A percentile compares a stretch with the other conserved stretches of the same genome.
Conservation (phyloP, 345 rosid species). For the Pistacia integerrima region DNA sequence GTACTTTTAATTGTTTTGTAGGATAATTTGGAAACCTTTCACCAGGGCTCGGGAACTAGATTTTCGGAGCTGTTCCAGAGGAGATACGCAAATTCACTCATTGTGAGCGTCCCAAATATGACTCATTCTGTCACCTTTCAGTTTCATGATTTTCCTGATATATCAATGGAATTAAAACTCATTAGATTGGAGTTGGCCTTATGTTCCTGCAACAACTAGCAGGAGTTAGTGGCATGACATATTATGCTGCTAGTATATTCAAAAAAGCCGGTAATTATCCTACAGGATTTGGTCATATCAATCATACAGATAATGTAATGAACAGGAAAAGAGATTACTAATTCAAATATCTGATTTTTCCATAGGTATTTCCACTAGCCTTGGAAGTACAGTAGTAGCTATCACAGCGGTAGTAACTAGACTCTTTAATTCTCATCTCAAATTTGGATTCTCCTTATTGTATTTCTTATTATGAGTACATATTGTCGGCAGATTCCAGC, state of each 20-base stretch:
- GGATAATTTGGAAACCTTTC: slow-evolving; percentile 34
- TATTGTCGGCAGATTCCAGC: slow-evolving; percentile 39
- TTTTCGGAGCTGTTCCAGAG: slow-evolving; percentile 40
- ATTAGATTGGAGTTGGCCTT: slow-evolving; percentile 61
- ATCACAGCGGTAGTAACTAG: slow-evolving; percentile 30
- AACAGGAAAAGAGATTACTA: background rate
- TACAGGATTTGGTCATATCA: background rate
- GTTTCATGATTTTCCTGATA: slow-evolving; percentile 8
- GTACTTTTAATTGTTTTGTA: slow-evolving; percentile 13
- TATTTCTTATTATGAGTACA: background rate
- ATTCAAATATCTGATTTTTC: background rate
- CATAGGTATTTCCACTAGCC: slow-evolving; percentile 33
- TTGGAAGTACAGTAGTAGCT: slow-evolving; percentile 38
- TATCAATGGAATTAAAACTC: background rate
- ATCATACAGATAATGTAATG: background rate
- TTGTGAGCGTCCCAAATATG: slow-evolving; percentile 26
- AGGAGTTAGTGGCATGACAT: slow-evolving; percentile 47
- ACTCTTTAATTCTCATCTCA: background rate
- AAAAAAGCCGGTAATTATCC: slow-evolving; percentile 47
- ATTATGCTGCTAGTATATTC: slow-evolving; percentile 50
- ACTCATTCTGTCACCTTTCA: background rate
- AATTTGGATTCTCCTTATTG: background rate
- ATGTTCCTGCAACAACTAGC: slow-evolving; percentile 65
- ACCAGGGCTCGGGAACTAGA: slow-evolving; percentile 27
- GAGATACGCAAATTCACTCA: slow-evolving; percentile 41